Percentiles rank a stretch among this genome's conserved stretches.
These are phyloP conservation scores for Trametes sp. DNA, from an alignment of 1,284 basidiomycete genomes.

Conservation along the genomic window DNA sequence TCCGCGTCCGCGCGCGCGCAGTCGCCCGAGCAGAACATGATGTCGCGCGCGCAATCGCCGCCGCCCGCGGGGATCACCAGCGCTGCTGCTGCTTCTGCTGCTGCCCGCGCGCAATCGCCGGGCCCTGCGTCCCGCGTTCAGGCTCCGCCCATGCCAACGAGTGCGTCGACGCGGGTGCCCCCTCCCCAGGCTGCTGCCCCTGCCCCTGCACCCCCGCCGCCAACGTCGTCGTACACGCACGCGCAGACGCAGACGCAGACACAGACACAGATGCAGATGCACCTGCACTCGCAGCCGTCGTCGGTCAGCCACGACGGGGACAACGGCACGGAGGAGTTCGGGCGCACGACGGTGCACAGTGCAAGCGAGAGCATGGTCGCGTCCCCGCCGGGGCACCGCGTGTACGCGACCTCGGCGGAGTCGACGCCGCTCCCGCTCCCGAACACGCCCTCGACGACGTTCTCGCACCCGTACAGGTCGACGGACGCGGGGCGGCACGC, in stretches of 20 bases:
- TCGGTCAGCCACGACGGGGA: slow-evolving; percentile 18
- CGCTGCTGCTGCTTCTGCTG: neutral
- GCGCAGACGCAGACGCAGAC: slow-evolving; percentile 15
- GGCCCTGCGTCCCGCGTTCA: slow-evolving; percentile 22
- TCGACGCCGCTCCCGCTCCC: slow-evolving; percentile 30
- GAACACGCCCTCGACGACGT: slow-evolving; percentile 28
- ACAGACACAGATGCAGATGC: slow-evolving; percentile 17
- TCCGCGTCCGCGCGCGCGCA: slow-evolving; percentile 13
- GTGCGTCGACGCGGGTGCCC: slow-evolving; percentile 6
- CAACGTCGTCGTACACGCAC: slow-evolving; percentile 21
- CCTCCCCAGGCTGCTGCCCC: too few species aligned
- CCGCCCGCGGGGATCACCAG: slow-evolving; percentile 13
- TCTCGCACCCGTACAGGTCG: slow-evolving; percentile 23
- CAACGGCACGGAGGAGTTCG: slow-evolving; percentile 18
- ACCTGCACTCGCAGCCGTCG: slow-evolving; percentile 23
- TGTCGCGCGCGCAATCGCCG: slow-evolving; percentile 19
- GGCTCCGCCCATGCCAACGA: slow-evolving; percentile 19
- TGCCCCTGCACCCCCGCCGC: slow-evolving; percentile 20
- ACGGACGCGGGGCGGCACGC: neutral
- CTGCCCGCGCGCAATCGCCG: slow-evolving; percentile 25
- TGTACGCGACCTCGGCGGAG: slow-evolving; percentile 26
- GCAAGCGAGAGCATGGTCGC: slow-evolving; percentile 18
- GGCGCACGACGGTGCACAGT: slow-evolving; percentile 1
- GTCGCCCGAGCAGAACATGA: slow-evolving; percentile 6
- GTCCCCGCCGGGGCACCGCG: slow-evolving; percentile 4